Percentiles rank a stretch among this genome's conserved stretches.
Conservation (phyloP, 805 yeast species). For the Lachancea fermentati region DNA sequence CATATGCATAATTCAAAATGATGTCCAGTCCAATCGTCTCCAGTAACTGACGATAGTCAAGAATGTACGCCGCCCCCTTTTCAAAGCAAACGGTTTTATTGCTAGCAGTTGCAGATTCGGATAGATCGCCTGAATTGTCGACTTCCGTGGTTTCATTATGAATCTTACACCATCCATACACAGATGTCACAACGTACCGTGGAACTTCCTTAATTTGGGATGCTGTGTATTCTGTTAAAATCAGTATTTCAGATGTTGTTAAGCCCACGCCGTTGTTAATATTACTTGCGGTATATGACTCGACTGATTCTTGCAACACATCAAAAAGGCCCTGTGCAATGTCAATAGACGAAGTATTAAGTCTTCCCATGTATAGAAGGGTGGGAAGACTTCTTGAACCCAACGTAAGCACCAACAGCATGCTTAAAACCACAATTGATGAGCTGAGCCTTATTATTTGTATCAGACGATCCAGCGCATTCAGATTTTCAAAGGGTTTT, state of each 20-base stretch:
- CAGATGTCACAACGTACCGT: conserved; percentile 20
- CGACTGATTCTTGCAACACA: conserved; percentile 21
- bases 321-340: conserved; percentile 25
- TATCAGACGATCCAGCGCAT: conserved; percentile 21
- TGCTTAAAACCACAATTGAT: conserved; percentile 16
- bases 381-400: conserved; percentile 21
- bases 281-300: conserved; percentile 19
- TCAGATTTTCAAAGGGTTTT: conserved; percentile 21
- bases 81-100: conserved; percentile 15
- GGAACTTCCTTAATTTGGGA: conserved; percentile 24
- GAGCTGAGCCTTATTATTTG: conserved; percentile 19
- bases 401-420: conserved; percentile 17
- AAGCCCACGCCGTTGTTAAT: conserved; percentile 28
- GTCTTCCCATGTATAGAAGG: conserved; percentile 18
- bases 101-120: neutral
- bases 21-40: conserved; percentile 24
- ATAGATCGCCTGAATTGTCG: neutral
- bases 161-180: conserved; percentile 26
- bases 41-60: conserved; percentile 26
- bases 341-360: conserved; percentile 22
- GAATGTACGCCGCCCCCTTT: conserved; percentile 18
- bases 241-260: conserved; percentile 27
- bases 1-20: conserved; percentile 28
- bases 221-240: conserved; percentile 25
- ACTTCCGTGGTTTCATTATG: conserved; percentile 10